phyloP scores from a whole-genome alignment of 2,329 filamentous ascomycete species.

The Stagonosporopsis chrysanthemi region DNA sequence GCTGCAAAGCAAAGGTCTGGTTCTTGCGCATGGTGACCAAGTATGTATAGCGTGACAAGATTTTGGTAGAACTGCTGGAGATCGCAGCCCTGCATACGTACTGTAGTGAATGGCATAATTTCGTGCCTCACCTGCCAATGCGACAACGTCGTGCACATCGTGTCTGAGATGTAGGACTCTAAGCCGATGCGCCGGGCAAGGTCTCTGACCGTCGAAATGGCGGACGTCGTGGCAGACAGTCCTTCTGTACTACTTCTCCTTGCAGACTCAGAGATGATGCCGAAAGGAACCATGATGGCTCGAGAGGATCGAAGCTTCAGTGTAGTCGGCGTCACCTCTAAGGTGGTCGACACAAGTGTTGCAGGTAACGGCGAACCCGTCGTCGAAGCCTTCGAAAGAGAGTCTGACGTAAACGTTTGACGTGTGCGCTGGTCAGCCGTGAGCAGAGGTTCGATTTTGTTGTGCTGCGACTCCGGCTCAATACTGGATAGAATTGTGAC shows the following conservation, averaged over 20 bases:
- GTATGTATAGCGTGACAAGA: slow-evolving; percentile 25
- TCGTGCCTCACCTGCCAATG: background rate
- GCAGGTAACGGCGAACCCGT: background rate
- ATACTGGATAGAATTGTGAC: background rate
- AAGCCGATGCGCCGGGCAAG: background rate
- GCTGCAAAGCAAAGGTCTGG: slow-evolving; percentile 15
- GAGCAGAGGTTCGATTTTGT: background rate
- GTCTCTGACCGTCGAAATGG: background rate
- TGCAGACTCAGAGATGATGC: background rate
- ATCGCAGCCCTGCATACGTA: background rate
- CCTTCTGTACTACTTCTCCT: background rate
- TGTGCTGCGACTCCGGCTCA: background rate
- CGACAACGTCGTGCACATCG: slow-evolving; percentile 1
- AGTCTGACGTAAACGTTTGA: background rate
- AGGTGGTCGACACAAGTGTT: background rate
- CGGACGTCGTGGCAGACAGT: background rate
- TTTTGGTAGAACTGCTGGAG: slow-evolving; percentile 25
- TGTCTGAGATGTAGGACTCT: background rate
- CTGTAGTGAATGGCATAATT: background rate
- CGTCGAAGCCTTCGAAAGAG: background rate
- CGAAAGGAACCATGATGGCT: background rate
- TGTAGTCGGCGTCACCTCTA: background rate
- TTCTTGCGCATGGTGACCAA: slow-evolving; percentile 7
- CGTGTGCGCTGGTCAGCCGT: background rate
- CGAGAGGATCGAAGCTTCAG: background rate